Percentiles rank a stretch among this genome's conserved stretches.
phyloP scores from a whole-genome alignment of 2,329 filamentous ascomycete species.

The Phaeoacremonium minimum region DNA sequence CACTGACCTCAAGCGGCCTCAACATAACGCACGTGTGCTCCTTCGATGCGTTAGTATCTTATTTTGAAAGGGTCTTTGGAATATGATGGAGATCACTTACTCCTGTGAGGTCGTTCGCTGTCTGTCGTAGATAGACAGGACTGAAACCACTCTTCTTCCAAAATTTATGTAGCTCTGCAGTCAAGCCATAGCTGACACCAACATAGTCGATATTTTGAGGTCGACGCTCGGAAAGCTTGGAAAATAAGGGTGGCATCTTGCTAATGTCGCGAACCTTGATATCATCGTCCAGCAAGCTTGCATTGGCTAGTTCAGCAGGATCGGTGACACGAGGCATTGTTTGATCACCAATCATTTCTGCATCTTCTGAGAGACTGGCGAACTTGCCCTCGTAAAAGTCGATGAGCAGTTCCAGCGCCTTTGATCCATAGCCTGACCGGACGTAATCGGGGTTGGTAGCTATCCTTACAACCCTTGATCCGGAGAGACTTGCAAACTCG shows the following conservation, averaged over 20 bases:
- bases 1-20: slow-evolving; percentile 64
- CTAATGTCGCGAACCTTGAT: slow-evolving; percentile 86
- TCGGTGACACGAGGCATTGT: slow-evolving; percentile 79
- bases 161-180: slow-evolving; percentile 83
- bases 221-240: slow-evolving; percentile 77
- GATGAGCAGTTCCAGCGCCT: slow-evolving; percentile 78
- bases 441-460: slow-evolving; percentile 94
- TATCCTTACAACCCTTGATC: slow-evolving; percentile 87
- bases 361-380: slow-evolving; percentile 72
- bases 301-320: slow-evolving; percentile 69
- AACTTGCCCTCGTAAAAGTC: slow-evolving; percentile 97
- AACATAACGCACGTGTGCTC: slow-evolving; percentile 99
- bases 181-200: slow-evolving; percentile 93
- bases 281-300: slow-evolving; percentile 77
- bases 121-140: slow-evolving; percentile 90
- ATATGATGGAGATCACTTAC: too few relatives aligned
- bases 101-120: slow-evolving; percentile 90
- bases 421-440: slow-evolving; percentile 88
- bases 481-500: slow-evolving; percentile 89
- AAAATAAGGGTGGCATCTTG: slow-evolving; percentile 89
- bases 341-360: slow-evolving; percentile 45
- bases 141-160: slow-evolving; percentile 88
- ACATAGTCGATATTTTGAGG: slow-evolving; percentile 84
- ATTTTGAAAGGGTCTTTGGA: too few relatives aligned
- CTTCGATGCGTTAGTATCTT: too few relatives aligned